Percentiles rank a stretch among this genome's conserved stretches.
Evolutionary conservation across 2,329 filamentous ascomycete species (phyloP).

Genomic region (Bertia moriformis): DNA sequence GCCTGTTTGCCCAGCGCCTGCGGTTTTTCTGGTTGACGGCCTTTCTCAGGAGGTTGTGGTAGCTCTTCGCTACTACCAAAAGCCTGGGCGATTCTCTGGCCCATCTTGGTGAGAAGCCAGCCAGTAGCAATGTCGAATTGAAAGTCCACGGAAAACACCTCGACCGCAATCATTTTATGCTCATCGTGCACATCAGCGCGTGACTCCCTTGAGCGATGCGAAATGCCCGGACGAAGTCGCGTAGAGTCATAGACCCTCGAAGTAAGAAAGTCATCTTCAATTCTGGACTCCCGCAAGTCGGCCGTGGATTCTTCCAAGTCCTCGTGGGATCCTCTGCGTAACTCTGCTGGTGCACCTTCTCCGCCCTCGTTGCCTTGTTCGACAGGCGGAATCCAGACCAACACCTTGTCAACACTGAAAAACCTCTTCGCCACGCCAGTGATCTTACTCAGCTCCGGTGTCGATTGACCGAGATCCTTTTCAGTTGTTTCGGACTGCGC

Average conservation of each 20-base stretch:
- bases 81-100: constrained; percentile 12
- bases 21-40: not conserved
- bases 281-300: not conserved
- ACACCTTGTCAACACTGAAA: not conserved
- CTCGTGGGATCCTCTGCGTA: not conserved
- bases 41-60: not conserved
- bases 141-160: constrained; percentile 13
- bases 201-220: too few species aligned
- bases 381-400: not conserved
- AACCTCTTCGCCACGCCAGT: not conserved
- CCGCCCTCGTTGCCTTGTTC: not conserved
- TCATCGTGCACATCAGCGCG: not conserved
- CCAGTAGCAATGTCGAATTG: constrained; percentile 22
- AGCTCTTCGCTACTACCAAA: constrained; percentile 5
- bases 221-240: not conserved
- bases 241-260: not conserved
- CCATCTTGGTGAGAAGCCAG: constrained; percentile 20
- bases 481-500: not conserved
- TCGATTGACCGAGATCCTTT: not conserved
- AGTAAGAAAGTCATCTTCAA: not conserved
- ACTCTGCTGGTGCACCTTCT: not conserved
- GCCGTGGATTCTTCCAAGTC: not conserved
- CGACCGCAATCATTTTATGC: constrained; percentile 11
- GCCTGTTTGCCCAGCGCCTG: not conserved
- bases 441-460: not conserved